These are phyloP conservation scores for Trichoderma sp. DNA, from an alignment of 2,329 filamentous ascomycete species.

Conservation along the genomic window DNA sequence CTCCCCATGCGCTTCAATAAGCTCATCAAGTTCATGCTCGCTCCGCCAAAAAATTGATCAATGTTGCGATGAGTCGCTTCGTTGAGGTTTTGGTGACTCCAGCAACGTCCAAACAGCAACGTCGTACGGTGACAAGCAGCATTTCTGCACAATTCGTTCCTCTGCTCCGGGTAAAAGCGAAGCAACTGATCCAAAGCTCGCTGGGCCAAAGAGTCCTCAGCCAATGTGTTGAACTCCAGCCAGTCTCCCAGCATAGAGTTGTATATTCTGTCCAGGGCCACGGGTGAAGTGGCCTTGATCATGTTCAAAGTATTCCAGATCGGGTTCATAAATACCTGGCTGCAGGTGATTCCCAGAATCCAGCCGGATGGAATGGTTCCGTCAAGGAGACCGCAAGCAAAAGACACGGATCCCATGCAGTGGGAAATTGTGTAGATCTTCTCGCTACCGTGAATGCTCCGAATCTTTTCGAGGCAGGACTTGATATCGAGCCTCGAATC, in stretches of 20 bases:
- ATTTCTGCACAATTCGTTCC: constrained; percentile 62
- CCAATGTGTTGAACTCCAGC: constrained; percentile 57
- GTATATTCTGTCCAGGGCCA: constrained; percentile 56
- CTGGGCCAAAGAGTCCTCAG: constrained; percentile 50
- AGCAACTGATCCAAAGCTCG: constrained; percentile 57
- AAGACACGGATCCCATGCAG: constrained; percentile 65
- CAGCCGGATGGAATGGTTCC: constrained; percentile 60
- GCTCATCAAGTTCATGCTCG: constrained; percentile 60
- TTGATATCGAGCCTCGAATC: constrained; percentile 62
- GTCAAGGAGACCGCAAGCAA: constrained; percentile 61
- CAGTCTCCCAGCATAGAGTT: constrained; percentile 52
- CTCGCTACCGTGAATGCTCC: constrained; percentile 41
- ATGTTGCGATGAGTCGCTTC: constrained; percentile 65
- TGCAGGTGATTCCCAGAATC: constrained; percentile 60
- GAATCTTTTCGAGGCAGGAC: constrained; percentile 58
- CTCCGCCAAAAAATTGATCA: constrained; percentile 63
- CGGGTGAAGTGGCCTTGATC: constrained; percentile 55
- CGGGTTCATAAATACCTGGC: constrained; percentile 66
- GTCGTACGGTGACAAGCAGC: constrained; percentile 62
- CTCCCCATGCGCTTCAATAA: constrained; percentile 60
- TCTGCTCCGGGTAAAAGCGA: constrained; percentile 58
- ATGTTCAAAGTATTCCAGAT: constrained; percentile 59
- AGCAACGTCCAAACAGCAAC: constrained; percentile 62
- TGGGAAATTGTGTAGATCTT: constrained; percentile 62
- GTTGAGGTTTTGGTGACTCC: constrained; percentile 67